Evolutionary conservation across 2,329 filamentous ascomycete genomes (phyloP).

Genomic region (Neofusicoccum sp.): DNA sequence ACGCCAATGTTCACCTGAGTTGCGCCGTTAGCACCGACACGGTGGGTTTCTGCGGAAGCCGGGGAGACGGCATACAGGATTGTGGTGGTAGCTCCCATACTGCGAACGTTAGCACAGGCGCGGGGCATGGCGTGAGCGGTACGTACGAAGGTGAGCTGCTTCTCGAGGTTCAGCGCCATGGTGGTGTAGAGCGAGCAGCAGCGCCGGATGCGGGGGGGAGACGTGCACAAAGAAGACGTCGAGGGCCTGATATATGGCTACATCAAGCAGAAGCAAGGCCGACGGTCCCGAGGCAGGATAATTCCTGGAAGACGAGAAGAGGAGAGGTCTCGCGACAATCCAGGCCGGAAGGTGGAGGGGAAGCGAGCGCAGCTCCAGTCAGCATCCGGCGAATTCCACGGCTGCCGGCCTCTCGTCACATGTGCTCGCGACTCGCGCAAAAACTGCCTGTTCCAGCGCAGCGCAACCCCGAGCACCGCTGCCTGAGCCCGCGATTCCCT

Average conservation of each 20-base stretch:
- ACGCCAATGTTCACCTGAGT: slow-evolving; percentile 72
- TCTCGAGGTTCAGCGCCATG: slow-evolving; percentile 73
- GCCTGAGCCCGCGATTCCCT: not conserved
- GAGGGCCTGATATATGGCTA: slow-evolving; percentile 4
- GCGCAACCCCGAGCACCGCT: not conserved
- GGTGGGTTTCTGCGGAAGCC: slow-evolving; percentile 27
- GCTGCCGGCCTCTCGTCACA: not conserved
- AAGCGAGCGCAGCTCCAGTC: not conserved
- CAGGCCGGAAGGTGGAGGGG: not conserved
- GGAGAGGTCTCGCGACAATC: slow-evolving; percentile 4
- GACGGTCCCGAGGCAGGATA: not conserved
- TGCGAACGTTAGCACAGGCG: slow-evolving; percentile 38
- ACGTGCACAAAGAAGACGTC: slow-evolving; percentile 19
- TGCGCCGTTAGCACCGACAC: slow-evolving; percentile 26
- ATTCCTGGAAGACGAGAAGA: not conserved
- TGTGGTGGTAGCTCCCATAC: slow-evolving; percentile 85
- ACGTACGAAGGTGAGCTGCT: slow-evolving; percentile 79
- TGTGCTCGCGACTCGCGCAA: not conserved
- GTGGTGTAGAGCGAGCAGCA: not conserved
- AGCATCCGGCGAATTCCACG: not conserved
- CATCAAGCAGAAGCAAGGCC: slow-evolving; percentile 6
- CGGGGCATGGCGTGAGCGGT: slow-evolving; percentile 20
- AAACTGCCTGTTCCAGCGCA: not conserved
- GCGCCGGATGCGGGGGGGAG: slow-evolving; percentile 12
- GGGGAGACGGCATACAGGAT: slow-evolving; percentile 54